Evolutionary conservation across 768 basidiomycete genomes (phyloP).

Genomic region (Lactarius pseudohatsudake): DNA sequence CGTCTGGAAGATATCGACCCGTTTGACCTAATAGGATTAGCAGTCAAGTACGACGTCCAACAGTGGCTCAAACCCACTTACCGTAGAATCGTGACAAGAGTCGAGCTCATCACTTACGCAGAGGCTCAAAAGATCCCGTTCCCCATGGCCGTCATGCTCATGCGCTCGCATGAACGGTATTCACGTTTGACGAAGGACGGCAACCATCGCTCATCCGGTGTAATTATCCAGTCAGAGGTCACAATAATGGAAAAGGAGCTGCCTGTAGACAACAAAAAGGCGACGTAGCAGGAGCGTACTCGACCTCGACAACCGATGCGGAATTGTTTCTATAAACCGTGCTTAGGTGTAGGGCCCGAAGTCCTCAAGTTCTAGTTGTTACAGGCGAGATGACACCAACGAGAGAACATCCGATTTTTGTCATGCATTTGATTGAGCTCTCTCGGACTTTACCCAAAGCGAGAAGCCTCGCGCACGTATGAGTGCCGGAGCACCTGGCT

Average conservation of each 20-base stretch:
- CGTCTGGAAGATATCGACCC: conserved; percentile 16
- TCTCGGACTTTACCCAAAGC: too few species aligned
- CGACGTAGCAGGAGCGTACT: not conserved
- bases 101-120: conserved; percentile 1
- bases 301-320: not conserved
- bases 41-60: conserved; percentile 27
- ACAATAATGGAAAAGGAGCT: conserved; percentile 4
- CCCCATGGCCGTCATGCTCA: conserved; percentile 16
- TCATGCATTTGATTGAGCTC: too few species aligned
- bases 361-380: not conserved
- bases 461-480: too few species aligned
- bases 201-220: not conserved
- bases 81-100: conserved; percentile 15
- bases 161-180: conserved; percentile 19
- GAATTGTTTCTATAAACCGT: not conserved
- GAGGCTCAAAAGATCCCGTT: conserved; percentile 14
- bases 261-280: not conserved
- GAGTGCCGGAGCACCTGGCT: too few species aligned
- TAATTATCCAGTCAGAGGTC: conserved; percentile 5
- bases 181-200: not conserved
- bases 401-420: too few species aligned
- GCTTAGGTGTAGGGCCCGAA: not conserved
- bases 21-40: conserved; percentile 27
- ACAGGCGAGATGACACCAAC: too few species aligned
- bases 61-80: conserved; percentile 31